Base-by-base conservation (phyloP, 345 rosid species). In the Salix caprea region DNA sequence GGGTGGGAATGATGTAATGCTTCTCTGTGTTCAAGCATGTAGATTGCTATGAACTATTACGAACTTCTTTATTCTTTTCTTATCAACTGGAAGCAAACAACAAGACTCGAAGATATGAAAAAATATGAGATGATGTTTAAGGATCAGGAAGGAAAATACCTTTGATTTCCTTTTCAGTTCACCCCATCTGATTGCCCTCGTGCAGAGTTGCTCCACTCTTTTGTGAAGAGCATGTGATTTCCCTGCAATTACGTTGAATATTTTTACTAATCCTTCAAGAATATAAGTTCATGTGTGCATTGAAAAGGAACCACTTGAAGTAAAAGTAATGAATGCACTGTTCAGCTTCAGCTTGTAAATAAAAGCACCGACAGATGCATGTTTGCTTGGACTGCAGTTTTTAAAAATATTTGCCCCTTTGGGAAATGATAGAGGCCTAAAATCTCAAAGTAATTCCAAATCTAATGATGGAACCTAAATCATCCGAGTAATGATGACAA, bases 211-310 rank as follows among this genome's bases (percentile, higher is more conserved):
- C 85, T 96, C 99, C 50, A 96, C 97, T 87, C 99, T 91, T 89
- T 89, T 96, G 90, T 96, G 99, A 74, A 96, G 97, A 82, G 99
- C 98, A 85, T 96, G 99, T 5, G 98, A 92, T 87, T 96, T 96
- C 37, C 99, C 99, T 93, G 89, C 77, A 86, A 50, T 68, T 77
- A 81, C 58, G 76, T 69, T 30, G 42, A 39, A 16, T n/a, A n/a
- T 16, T 75, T 61, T 70, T 24, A 60, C n/a, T 70, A 72, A 72
- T 30, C 24, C 39, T 26, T 0, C 39, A 70, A 62, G 61, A 56
- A n/a, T n/a, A 8, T 3, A 12, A 56, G 12, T 24, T 9, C 18
- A 69, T 24, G 1, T 37, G 26, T 46, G 34, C n/a, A 73, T 65
- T 42, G 16, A 72, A 72, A 1, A 46, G 39, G 32, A 12, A 11